Conservation (phyloP, 2,329 filamentous ascomycete genomes). For the Allantophomopsis cytisporea region DNA sequence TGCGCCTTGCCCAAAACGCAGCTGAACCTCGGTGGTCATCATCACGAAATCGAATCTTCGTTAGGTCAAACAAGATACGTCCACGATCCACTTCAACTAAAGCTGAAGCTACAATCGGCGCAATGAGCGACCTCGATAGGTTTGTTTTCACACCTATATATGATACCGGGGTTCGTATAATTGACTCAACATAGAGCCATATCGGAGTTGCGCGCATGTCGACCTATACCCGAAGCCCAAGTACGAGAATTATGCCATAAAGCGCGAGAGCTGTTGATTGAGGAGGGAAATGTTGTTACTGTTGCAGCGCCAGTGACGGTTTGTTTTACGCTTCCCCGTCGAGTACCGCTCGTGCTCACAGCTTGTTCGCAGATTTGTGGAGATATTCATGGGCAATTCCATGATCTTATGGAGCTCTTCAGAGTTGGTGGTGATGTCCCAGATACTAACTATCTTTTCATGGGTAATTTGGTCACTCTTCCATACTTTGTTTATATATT, state of each 20-base stretch:
- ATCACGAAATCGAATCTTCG: no score
- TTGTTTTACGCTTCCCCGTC: conserved; percentile 17
- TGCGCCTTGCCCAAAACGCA: no score
- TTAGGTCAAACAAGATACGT: no score
- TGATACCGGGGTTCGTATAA: not conserved
- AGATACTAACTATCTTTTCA: conserved; percentile 94
- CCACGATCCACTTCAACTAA: no score
- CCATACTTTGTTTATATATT: conserved; percentile 1
- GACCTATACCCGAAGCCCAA: conserved; percentile 88
- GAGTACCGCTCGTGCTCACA: not conserved
- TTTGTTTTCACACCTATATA: conserved; percentile 22
- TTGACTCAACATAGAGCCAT: conserved; percentile 55
- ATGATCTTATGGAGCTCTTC: conserved; percentile 94
- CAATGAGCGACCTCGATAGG: conserved; percentile 92
- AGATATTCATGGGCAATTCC: conserved; percentile 94
- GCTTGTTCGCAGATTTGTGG: conserved; percentile 59
- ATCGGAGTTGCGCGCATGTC: conserved; percentile 86
- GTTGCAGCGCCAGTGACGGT: conserved; percentile 91
- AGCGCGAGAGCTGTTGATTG: conserved; percentile 86
- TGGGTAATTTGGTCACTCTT: conserved; percentile 44
- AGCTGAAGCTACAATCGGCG: conserved; percentile 5
- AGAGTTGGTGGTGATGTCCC: conserved; percentile 86
- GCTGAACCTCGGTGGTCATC: no score
- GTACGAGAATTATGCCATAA: conserved; percentile 97
- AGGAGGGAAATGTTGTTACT: conserved; percentile 93